Base-by-base conservation (phyloP, 2,329 filamentous ascomycete species). In the Pestalotiopsis sp. region DNA sequence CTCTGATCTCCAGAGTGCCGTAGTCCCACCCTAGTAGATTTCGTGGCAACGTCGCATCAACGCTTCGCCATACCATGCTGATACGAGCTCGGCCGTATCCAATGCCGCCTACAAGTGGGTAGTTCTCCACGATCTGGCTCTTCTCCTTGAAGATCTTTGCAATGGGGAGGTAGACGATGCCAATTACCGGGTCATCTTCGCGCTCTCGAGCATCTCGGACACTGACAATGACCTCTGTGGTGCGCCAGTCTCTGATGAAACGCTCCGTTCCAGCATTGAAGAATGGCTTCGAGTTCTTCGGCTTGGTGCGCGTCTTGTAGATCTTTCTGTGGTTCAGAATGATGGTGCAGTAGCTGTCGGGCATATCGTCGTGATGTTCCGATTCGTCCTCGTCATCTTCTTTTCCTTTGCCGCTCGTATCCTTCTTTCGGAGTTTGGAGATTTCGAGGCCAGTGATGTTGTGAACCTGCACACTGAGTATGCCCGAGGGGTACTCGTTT, bases 231-330 rank as follows among this genome's bases (percentile, higher is more conserved):
- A 93, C 83, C 76, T 93, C 91, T 1, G 90, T 86, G 13, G 85
- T 88, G 17, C 83, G 83, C 86, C 91, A 93, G 75, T 94, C 89
- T 13, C 88, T 83, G 52, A 94, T 85, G 71, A 93, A 93, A 4
- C 90, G 86, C 77, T 94, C 92, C 2, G 89, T 92, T 5, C 90
- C 90, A 2, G 92, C 92, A 72, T 94, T 94, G 83, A 92, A 94
- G 78, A 93, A 94, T 0, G 92, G 92, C 73, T 93, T 93, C 0
- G 89, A 86, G 70, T 93, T 93, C 80, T 93, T 93, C 1, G 92
- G 92, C 79, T 94, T 94, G 0, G 92, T 93, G 17, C 92, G 83
- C 2, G 92, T 93, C 73, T 87, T 90, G 80, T 91, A 94, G 13
- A 86, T 82, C 76, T 87, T 93, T 72, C 87, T 86, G 75, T 94